A percentile compares a stretch with the other conserved stretches of the same genome.
phyloP scores from a whole-genome alignment of 805 yeast species.

The Kodamaea kaohsiungensis region DNA sequence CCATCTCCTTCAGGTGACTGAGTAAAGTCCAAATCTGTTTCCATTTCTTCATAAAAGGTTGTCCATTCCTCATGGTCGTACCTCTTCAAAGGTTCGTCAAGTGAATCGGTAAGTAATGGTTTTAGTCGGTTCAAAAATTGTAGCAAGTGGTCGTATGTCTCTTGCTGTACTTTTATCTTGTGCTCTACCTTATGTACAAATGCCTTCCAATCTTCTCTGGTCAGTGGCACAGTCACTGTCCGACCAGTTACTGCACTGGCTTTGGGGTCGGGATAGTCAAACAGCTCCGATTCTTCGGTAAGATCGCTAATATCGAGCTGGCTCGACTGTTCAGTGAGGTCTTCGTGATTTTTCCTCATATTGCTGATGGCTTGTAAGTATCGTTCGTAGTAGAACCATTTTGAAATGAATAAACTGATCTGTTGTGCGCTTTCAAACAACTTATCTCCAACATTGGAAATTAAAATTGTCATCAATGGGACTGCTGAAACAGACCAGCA shows the following conservation, averaged over 20 bases:
- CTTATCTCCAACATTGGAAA: conserved; percentile 71
- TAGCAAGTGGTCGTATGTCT: conserved; percentile 22
- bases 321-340: conserved; percentile 5
- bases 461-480: conserved; percentile 82
- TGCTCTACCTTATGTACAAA: conserved; percentile 4
- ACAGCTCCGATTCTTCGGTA: not conserved
- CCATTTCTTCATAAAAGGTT: conserved; percentile 33
- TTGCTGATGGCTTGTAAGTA: not conserved
- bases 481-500: conserved; percentile 82
- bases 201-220: conserved; percentile 2
- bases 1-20: not conserved
- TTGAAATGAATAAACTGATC: conserved; percentile 13
- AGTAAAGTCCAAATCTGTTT: conserved; percentile 12
- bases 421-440: conserved; percentile 34
- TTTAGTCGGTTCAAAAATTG: conserved; percentile 31
- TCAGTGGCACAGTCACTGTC: conserved; percentile 5
- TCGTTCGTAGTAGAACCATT: conserved; percentile 7
- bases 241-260: too few species aligned
- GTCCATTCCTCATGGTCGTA: conserved; percentile 58
- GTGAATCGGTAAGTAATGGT: conserved; percentile 32
- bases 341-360: conserved; percentile 8
- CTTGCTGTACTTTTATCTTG: conserved; percentile 13
- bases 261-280: not conserved
- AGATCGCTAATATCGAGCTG: conserved; percentile 3
- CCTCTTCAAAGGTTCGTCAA: conserved; percentile 40